Conservation (phyloP, 192 early-diverging fungal species). For the Obelidium mucronatum region DNA sequence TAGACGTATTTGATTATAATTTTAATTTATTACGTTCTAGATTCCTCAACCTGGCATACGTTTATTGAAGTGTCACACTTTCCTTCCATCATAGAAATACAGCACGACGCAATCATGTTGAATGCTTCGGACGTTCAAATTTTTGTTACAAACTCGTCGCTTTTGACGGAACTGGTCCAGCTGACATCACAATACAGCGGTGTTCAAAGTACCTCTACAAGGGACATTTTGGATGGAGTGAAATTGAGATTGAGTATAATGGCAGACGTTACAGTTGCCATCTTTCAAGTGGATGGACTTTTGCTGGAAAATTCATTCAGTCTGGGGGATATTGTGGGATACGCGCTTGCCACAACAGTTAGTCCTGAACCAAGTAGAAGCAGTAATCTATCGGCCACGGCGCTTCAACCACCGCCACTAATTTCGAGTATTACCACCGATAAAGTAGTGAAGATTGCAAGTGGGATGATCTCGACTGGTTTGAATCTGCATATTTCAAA, state of each 20-base stretch:
- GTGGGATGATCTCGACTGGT: neutral
- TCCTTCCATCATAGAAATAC: too few species aligned
- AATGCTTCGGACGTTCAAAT: neutral
- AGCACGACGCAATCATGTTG: neutral
- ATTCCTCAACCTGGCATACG: too few species aligned
- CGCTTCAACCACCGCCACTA: too few species aligned
- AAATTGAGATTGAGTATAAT: neutral
- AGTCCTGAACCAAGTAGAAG: neutral
- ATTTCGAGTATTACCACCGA: too few species aligned
- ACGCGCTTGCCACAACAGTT: neutral
- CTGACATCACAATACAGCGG: too few species aligned
- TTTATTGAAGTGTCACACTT: too few species aligned
- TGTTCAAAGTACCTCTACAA: too few species aligned
- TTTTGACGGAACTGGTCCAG: neutral
- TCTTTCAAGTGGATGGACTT: neutral
- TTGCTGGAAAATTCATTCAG: neutral
- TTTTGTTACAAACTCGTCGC: neutral
- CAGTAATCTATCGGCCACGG: neutral
- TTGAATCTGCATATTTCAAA: neutral
- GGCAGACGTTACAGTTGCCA: conserved; percentile 3
- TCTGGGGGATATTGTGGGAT: neutral
- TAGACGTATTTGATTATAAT: too few species aligned
- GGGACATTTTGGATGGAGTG: neutral
- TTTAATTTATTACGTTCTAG: too few species aligned
- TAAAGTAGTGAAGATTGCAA: too few species aligned